phyloP scores from a whole-genome alignment of 2,329 filamentous ascomycete species.

The Nigrospora sphaerica region DNA sequence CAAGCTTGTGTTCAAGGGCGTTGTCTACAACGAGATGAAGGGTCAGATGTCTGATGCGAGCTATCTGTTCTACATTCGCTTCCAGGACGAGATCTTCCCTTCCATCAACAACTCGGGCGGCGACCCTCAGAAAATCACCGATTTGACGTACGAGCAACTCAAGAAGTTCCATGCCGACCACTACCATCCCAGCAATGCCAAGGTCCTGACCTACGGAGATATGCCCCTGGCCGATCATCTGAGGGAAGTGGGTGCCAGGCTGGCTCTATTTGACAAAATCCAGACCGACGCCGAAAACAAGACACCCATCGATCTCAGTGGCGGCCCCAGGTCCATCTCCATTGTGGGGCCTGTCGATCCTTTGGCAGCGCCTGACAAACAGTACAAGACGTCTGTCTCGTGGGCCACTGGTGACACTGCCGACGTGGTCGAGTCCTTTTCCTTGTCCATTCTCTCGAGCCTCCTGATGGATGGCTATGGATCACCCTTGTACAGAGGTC shows the following conservation, averaged over 20 bases:
- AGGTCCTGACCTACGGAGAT: slow-evolving; percentile 91
- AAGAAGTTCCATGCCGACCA: slow-evolving; percentile 84
- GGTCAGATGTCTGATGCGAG: slow-evolving; percentile 96
- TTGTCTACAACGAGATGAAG: slow-evolving; percentile 99
- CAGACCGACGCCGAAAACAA: slow-evolving; percentile 67
- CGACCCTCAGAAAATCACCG: slow-evolving; percentile 92
- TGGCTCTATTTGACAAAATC: slow-evolving; percentile 67
- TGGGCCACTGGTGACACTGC: slow-evolving; percentile 84
- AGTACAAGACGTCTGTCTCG: slow-evolving; percentile 88
- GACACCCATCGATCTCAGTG: slow-evolving; percentile 62
- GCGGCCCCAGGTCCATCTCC: slow-evolving; percentile 61
- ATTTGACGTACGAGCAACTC: slow-evolving; percentile 85
- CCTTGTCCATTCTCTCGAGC: slow-evolving; percentile 72
- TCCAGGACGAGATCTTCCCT: slow-evolving; percentile 90
- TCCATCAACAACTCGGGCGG: slow-evolving; percentile 95
- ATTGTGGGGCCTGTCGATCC: slow-evolving; percentile 81
- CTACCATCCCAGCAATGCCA: slow-evolving; percentile 96
- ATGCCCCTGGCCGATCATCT: slow-evolving; percentile 81
- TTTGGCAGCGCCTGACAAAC: slow-evolving; percentile 75
- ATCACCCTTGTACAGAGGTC: slow-evolving; percentile 80
- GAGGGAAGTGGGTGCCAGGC: slow-evolving; percentile 66
- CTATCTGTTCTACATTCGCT: slow-evolving; percentile 92
- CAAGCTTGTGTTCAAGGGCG: slow-evolving; percentile 87
- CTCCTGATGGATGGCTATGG: slow-evolving; percentile 91
- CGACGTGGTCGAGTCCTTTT: slow-evolving; percentile 83